These are phyloP conservation scores for Harringtonia lauricola DNA, from an alignment of 2,329 filamentous ascomycete species.

Conservation along the genomic window DNA sequence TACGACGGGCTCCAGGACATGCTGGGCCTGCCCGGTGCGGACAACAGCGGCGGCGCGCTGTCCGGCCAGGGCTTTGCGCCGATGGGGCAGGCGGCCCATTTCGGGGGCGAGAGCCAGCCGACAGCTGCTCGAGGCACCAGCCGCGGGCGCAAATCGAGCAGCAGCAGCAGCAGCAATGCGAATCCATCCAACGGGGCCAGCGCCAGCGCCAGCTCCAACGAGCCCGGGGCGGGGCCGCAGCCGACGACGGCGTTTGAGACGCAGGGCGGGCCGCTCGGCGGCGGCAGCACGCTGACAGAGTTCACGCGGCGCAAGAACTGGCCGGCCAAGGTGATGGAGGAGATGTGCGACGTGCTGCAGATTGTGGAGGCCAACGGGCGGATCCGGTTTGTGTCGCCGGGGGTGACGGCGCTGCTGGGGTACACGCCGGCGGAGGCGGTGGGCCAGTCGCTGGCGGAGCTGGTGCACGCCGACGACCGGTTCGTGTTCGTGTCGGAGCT, in stretches of 20 bases:
- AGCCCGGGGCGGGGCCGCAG: constrained; percentile 29
- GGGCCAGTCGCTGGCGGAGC: constrained; percentile 67
- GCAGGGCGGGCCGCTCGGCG: constrained; percentile 17
- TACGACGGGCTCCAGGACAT: constrained; percentile 11
- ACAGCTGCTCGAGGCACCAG: background rate
- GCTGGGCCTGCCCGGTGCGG: background rate
- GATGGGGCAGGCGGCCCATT: background rate
- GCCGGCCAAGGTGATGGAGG: constrained; percentile 81
- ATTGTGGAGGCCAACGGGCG: constrained; percentile 78
- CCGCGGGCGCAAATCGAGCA: too few species aligned
- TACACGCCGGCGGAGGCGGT: constrained; percentile 60
- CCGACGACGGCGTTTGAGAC: constrained; percentile 18
- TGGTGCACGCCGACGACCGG: constrained; percentile 77
- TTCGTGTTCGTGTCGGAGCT: constrained; percentile 75
- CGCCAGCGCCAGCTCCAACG: too few species aligned
- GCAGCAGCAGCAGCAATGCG: background rate
- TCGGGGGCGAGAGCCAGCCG: too few species aligned
- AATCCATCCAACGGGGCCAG: too few species aligned
- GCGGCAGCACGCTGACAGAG: constrained; percentile 39
- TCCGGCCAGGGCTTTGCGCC: background rate
- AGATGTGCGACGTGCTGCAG: constrained; percentile 79
- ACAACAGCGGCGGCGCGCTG: background rate
- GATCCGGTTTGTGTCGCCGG: constrained; percentile 78
- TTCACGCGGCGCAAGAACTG: constrained; percentile 59
- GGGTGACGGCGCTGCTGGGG: constrained; percentile 62